phyloP scores from a whole-genome alignment of 306 rosid species.

The Arachis hypogaea region DNA sequence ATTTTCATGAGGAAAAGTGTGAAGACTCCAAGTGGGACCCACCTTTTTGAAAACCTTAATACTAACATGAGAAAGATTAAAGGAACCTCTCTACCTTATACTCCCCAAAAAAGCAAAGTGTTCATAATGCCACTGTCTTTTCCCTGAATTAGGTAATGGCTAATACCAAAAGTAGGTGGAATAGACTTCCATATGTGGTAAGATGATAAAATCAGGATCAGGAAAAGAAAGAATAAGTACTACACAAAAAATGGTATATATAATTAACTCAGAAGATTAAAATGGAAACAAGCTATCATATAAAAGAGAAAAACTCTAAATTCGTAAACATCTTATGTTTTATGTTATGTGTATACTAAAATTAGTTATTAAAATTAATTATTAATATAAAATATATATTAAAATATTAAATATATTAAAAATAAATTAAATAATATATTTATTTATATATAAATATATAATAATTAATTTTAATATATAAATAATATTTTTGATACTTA shows the following conservation, averaged over 20 bases:
- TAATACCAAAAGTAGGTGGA: slow-evolving; percentile 26
- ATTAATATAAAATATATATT: too few relatives aligned
- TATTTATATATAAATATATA: too few relatives aligned
- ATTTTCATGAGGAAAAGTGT: not conserved
- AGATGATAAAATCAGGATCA: slow-evolving; percentile 10
- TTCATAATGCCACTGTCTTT: slow-evolving; percentile 29
- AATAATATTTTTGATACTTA: too few relatives aligned
- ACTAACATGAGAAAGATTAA: slow-evolving; percentile 19
- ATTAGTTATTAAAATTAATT: too few relatives aligned
- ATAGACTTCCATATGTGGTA: slow-evolving; percentile 15
- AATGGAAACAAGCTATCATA: not conserved
- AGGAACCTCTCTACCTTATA: slow-evolving; percentile 36
- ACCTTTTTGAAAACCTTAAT: slow-evolving; percentile 29
- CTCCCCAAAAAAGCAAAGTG: slow-evolving; percentile 36
- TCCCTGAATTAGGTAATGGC: slow-evolving; percentile 33
- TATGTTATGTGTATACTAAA: too few relatives aligned
- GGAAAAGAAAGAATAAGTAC: not conserved
- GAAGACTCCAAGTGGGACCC: not conserved
- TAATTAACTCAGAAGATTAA: not conserved
- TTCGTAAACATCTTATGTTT: not conserved
- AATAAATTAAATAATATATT: too few relatives aligned
- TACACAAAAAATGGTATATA: not conserved
- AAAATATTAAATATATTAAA: too few relatives aligned
- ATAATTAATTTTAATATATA: too few relatives aligned
- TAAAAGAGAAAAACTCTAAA: not conserved